These are phyloP conservation scores for Trichomonascaceae sp. DNA, from an alignment of 1,139 yeast species.

Conservation along the genomic window DNA sequence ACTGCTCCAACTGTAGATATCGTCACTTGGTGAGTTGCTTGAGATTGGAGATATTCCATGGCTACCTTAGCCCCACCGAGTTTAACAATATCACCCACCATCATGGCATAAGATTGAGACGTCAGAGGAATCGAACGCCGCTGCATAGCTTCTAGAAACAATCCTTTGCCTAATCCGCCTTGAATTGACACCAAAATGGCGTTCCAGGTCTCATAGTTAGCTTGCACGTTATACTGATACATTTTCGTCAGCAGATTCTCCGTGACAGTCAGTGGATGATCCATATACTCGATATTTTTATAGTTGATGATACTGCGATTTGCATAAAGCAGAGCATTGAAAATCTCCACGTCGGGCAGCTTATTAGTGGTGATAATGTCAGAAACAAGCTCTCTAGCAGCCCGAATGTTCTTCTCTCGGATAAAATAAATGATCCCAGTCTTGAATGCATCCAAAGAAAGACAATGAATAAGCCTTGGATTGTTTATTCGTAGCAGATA, in stretches of 20 bases:
- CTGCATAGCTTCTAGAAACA: slow-evolving; percentile 22
- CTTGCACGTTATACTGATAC: slow-evolving; percentile 27
- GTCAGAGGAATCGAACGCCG: slow-evolving; percentile 19
- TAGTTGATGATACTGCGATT: slow-evolving; percentile 25
- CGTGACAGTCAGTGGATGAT: slow-evolving; percentile 24
- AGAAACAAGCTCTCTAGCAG: slow-evolving; percentile 38
- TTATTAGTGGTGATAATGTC: slow-evolving; percentile 36
- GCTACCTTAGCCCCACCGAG: slow-evolving; percentile 21
- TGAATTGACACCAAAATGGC: slow-evolving; percentile 21
- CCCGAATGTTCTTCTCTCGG: slow-evolving; percentile 36
- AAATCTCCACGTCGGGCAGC: slow-evolving; percentile 39
- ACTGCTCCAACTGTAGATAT: slow-evolving; percentile 7
- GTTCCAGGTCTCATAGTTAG: slow-evolving; percentile 40
- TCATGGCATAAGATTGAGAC: slow-evolving; percentile 18
- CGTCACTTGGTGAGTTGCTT: slow-evolving; percentile 8
- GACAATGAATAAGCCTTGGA: slow-evolving; percentile 29
- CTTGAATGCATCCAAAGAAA: slow-evolving; percentile 39
- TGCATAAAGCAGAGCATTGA: slow-evolving; percentile 35
- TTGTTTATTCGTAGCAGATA: slow-evolving; percentile 40
- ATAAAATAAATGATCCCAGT: slow-evolving; percentile 40
- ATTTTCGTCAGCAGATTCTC: slow-evolving; percentile 28
- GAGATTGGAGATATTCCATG: slow-evolving; percentile 16
- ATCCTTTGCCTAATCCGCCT: slow-evolving; percentile 16
- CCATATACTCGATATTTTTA: slow-evolving; percentile 29
- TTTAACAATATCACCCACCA: slow-evolving; percentile 20